Evolutionary conservation across 768 basidiomycete genomes (phyloP).

Genomic region (Tylopilus balloui): DNA sequence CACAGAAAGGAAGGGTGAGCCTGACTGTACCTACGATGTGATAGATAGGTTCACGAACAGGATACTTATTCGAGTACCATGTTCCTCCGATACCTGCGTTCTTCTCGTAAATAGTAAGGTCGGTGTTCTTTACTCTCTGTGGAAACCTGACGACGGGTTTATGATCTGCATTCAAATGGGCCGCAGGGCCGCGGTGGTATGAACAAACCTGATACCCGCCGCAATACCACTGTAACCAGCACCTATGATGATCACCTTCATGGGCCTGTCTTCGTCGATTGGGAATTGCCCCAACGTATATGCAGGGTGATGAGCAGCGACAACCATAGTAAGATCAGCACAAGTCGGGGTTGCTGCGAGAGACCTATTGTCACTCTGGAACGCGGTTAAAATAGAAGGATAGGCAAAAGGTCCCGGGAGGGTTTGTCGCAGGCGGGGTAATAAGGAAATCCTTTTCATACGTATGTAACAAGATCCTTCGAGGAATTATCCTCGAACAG

Average conservation of each 20-base stretch:
- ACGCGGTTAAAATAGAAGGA: not conserved
- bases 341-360: not conserved
- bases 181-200: not conserved
- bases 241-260: slow-evolving; percentile 53
- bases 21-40: not conserved
- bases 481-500: not conserved
- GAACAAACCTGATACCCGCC: slow-evolving; percentile 48
- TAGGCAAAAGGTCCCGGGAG: not conserved
- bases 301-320: no score
- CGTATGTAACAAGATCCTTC: not conserved
- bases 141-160: slow-evolving; percentile 39
- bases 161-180: not conserved
- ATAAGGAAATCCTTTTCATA: not conserved
- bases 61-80: slow-evolving; percentile 56
- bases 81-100: slow-evolving; percentile 57
- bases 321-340: not conserved
- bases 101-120: slow-evolving; percentile 57
- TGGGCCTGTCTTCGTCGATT: slow-evolving; percentile 50
- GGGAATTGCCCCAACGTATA: slow-evolving; percentile 40
- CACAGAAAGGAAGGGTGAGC: not conserved
- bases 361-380: not conserved
- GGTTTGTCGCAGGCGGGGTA: not conserved
- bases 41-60: slow-evolving; percentile 30
- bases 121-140: slow-evolving; percentile 49
- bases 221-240: slow-evolving; percentile 59